Evolutionary conservation across 1,139 yeast species (phyloP).

Genomic region (Geotrichum klebahnii): DNA sequence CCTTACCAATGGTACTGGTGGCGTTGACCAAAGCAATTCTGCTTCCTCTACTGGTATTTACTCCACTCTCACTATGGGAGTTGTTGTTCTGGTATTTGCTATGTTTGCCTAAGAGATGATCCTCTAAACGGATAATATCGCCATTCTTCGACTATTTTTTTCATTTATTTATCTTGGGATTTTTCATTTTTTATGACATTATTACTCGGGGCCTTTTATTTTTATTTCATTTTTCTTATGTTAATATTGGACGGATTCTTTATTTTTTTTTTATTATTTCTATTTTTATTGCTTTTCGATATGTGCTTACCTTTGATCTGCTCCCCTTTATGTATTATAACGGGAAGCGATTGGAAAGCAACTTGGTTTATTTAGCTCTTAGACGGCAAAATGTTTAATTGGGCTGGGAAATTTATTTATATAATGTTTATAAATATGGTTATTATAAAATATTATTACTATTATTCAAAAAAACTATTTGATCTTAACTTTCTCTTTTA

Average conservation of each 20-base stretch:
- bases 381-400: no score
- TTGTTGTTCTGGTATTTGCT: conserved; percentile 8
- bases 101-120: conserved; percentile 6
- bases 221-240: not conserved
- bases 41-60: conserved; percentile 2
- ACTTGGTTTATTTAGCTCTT: no score
- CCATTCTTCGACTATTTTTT: not conserved
- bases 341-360: no score
- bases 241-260: no score
- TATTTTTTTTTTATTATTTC: not conserved
- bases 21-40: conserved; percentile 5
- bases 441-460: no score
- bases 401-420: no score
- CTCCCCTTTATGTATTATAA: no score
- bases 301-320: not conserved
- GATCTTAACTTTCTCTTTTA: no score
- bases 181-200: not conserved
- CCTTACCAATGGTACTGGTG: conserved; percentile 4
- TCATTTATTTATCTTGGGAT: not conserved
- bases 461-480: no score
- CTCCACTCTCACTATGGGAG: conserved; percentile 9
- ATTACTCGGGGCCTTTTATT: not conserved
- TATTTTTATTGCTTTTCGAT: not conserved
- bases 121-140: not conserved
- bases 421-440: no score